Percentiles rank a stretch among this genome's conserved stretches.
Evolutionary conservation across 768 basidiomycete genomes (phyloP).

Genomic region (Suillus placidus): DNA sequence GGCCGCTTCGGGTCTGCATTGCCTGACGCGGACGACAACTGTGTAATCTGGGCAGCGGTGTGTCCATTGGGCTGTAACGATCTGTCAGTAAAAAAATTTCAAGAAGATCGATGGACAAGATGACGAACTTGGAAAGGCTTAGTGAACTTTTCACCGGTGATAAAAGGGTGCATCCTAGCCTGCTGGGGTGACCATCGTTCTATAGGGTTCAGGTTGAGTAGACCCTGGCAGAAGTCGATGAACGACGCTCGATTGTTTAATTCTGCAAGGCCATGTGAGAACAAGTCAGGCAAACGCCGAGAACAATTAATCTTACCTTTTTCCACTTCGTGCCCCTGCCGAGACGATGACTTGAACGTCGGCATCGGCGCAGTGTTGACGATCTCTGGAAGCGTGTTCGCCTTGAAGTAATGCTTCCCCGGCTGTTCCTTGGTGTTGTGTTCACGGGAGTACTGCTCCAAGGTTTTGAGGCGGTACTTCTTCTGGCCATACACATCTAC

Average conservation of each 20-base stretch:
- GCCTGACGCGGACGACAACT: slow-evolving; percentile 34
- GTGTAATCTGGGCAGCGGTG: slow-evolving; percentile 27
- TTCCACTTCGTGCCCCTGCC: slow-evolving; percentile 82
- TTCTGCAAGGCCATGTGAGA: slow-evolving; percentile 42
- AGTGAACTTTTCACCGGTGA: slow-evolving; percentile 94
- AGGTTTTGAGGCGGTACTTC: slow-evolving; percentile 83
- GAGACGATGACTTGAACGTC: slow-evolving; percentile 69
- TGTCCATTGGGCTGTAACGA: slow-evolving; percentile 55
- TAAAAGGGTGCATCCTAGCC: slow-evolving; percentile 94
- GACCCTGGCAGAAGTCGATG: slow-evolving; percentile 95
- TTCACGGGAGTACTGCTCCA: slow-evolving; percentile 96
- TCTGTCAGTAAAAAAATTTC: not conserved
- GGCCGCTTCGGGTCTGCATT: slow-evolving; percentile 77
- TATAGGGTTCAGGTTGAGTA: slow-evolving; percentile 92
- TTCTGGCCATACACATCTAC: slow-evolving; percentile 78
- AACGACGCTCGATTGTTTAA: slow-evolving; percentile 92
- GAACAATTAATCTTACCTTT: slow-evolving; percentile 60
- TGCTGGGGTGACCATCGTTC: slow-evolving; percentile 98
- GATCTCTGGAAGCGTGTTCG: slow-evolving; percentile 90
- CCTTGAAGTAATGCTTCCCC: slow-evolving; percentile 98
- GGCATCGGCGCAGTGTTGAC: slow-evolving; percentile 96
- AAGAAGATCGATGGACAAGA: slow-evolving; percentile 5
- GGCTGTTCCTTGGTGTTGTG: slow-evolving; percentile 96
- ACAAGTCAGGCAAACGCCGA: slow-evolving; percentile 10
- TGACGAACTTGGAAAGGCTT: slow-evolving; percentile 78